Conservation (phyloP, 768 basidiomycete genomes). For the Rhizopogon sp. region DNA sequence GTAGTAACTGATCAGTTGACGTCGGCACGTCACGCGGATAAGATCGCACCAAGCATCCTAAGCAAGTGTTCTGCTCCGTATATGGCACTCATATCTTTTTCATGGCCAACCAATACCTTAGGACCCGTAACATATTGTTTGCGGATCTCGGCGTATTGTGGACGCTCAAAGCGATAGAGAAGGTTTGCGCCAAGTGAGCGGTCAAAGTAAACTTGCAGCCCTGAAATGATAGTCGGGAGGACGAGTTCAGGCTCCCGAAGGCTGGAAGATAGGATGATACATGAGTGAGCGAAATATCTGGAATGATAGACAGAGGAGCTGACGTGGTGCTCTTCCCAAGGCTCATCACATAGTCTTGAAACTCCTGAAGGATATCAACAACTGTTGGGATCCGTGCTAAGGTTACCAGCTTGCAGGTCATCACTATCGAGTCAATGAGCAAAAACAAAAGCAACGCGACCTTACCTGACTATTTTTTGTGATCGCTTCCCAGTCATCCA, state of each 20-base stretch:
- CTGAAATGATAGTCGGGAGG: slow-evolving; percentile 77
- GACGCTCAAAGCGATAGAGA: slow-evolving; percentile 92
- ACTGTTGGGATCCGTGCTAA: slow-evolving; percentile 82
- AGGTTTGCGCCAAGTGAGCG: slow-evolving; percentile 85
- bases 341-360: slow-evolving; percentile 56
- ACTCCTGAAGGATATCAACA: slow-evolving; percentile 69
- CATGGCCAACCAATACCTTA: slow-evolving; percentile 59
- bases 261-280: slow-evolving; percentile 27
- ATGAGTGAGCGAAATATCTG: background rate
- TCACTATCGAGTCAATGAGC: background rate
- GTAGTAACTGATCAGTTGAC: slow-evolving; percentile 7
- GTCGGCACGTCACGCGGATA: background rate
- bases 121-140: slow-evolving; percentile 70
- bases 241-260: slow-evolving; percentile 67
- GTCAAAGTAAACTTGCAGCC: slow-evolving; percentile 90
- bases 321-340: slow-evolving; percentile 45
- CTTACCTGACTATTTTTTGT: slow-evolving; percentile 90
- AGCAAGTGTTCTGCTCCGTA: slow-evolving; percentile 95
- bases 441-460: background rate
- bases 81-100: slow-evolving; percentile 83
- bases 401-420: slow-evolving; percentile 59
- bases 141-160: slow-evolving; percentile 81
- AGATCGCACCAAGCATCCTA: slow-evolving; percentile 77
- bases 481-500: slow-evolving; percentile 97
- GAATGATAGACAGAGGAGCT: slow-evolving; percentile 13